A percentile compares a stretch with the other conserved stretches of the same genome.
These are phyloP conservation scores for Debaryomycetaceae sp. DNA, from an alignment of 1,139 yeast species.

Conservation along the genomic window DNA sequence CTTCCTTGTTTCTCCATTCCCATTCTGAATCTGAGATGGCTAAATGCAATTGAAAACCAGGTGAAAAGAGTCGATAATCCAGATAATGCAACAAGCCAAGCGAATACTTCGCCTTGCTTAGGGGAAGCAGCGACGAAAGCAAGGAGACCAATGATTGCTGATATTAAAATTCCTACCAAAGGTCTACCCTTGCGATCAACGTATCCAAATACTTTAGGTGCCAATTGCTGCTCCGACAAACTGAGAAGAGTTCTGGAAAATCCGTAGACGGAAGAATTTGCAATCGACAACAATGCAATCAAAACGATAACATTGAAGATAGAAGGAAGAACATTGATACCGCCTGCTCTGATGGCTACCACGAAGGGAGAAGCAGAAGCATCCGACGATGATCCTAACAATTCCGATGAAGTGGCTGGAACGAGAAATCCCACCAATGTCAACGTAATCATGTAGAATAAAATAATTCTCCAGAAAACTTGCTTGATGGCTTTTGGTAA, in stretches of 20 bases:
- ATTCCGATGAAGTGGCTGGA: constrained; percentile 24
- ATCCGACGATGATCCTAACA: constrained; percentile 27
- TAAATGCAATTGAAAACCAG: constrained; percentile 40
- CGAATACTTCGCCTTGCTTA: constrained; percentile 33
- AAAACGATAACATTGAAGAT: constrained; percentile 42
- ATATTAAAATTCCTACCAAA: constrained; percentile 31
- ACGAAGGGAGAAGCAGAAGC: constrained; percentile 43
- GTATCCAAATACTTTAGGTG: constrained; percentile 32
- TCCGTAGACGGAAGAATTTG: constrained; percentile 44
- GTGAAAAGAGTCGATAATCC: constrained; percentile 43
- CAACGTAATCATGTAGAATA: constrained; percentile 40
- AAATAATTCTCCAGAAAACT: constrained; percentile 40
- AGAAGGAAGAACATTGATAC: constrained; percentile 39
- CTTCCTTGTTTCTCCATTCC: constrained; percentile 32
- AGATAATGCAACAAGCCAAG: constrained; percentile 40
- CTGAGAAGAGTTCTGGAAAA: constrained; percentile 41
- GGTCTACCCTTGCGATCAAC: constrained; percentile 44
- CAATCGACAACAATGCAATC: constrained; percentile 41
- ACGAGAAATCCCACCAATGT: constrained; percentile 42
- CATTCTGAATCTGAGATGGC: constrained; percentile 37
- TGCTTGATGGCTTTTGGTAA: constrained; percentile 43
- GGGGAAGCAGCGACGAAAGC: constrained; percentile 42
- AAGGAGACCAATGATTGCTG: constrained; percentile 37
- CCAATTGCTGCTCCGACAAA: constrained; percentile 39
- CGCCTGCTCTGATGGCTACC: constrained; percentile 40